Evolutionary conservation across 2,329 filamentous ascomycete species (phyloP).

Genomic region (Botryotinia narcissicola): DNA sequence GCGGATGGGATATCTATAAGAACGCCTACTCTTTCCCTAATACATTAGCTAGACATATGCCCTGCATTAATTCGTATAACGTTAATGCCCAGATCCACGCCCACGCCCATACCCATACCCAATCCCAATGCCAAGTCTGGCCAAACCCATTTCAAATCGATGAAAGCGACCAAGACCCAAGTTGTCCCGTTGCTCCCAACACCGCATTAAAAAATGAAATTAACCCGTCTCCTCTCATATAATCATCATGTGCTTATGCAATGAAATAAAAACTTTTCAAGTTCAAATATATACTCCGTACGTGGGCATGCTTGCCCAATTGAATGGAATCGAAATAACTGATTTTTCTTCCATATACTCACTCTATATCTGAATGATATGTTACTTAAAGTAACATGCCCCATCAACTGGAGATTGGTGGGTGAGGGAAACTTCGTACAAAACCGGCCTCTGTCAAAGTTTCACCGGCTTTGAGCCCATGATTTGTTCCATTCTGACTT

Average conservation of each 20-base stretch:
- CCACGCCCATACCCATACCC: background rate
- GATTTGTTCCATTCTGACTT: background rate
- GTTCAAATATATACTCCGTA: constrained; percentile 3
- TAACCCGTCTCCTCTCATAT: background rate
- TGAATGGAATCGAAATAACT: background rate
- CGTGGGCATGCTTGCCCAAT: background rate
- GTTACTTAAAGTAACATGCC: background rate
- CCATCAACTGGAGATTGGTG: constrained; percentile 2
- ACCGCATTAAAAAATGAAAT: constrained; percentile 2
- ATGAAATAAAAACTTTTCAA: constrained; percentile 5
- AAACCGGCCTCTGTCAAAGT: constrained; percentile 14
- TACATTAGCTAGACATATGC: background rate
- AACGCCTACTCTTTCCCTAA: background rate
- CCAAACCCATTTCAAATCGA: background rate
- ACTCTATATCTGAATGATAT: background rate
- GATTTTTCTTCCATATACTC: background rate
- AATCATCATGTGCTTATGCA: background rate
- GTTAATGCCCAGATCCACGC: background rate
- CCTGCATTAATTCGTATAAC: constrained; percentile 3
- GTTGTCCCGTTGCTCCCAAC: constrained; percentile 1
- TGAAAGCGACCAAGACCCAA: constrained; percentile 1
- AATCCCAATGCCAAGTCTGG: background rate
- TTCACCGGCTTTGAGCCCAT: constrained; percentile 14
- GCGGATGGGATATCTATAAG: constrained; percentile 13
- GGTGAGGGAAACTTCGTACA: constrained; percentile 14